Percentiles rank a stretch among this genome's conserved stretches.
phyloP scores from a whole-genome alignment of 345 rosid species.

The Draba incana region DNA sequence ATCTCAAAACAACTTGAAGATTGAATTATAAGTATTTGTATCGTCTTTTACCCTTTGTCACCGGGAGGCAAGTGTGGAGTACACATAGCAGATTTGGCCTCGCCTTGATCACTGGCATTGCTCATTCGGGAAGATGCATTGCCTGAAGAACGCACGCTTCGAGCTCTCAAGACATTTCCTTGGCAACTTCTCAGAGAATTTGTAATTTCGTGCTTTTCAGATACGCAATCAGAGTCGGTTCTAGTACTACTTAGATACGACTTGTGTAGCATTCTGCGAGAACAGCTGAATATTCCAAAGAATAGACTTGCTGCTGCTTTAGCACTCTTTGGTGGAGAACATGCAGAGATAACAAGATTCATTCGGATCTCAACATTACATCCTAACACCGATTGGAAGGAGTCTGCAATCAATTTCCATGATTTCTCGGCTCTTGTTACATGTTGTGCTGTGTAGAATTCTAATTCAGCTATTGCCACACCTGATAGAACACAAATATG shows the following conservation, averaged over 20 bases:
- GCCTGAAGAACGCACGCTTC: conserved; percentile 41
- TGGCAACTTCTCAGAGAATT: conserved; percentile 69
- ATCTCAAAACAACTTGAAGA: neutral
- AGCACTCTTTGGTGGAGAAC: conserved; percentile 49
- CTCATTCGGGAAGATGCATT: conserved; percentile 40
- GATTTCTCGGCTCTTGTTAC: conserved; percentile 86
- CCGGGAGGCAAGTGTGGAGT: conserved; percentile 37
- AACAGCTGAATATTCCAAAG: conserved; percentile 74
- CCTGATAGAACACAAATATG: conserved; percentile 45
- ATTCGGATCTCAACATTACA: conserved; percentile 87
- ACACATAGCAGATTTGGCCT: conserved; percentile 24
- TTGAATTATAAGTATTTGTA: neutral
- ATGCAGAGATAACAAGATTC: conserved; percentile 55
- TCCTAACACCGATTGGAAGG: conserved; percentile 76
- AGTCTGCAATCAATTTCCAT: conserved; percentile 90
- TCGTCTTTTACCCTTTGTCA: conserved; percentile 21
- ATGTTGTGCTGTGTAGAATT: conserved; percentile 59
- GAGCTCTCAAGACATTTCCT: conserved; percentile 71
- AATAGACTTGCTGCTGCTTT: conserved; percentile 59
- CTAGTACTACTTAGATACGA: conserved; percentile 42
- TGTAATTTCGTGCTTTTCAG: conserved; percentile 53
- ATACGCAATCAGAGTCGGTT: conserved; percentile 51
- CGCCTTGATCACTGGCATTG: conserved; percentile 40
- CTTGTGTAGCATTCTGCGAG: conserved; percentile 60
- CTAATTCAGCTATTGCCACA: conserved; percentile 77